Conservation (phyloP, 2,329 filamentous ascomycete genomes). For the Elsinoe ampelina region DNA sequence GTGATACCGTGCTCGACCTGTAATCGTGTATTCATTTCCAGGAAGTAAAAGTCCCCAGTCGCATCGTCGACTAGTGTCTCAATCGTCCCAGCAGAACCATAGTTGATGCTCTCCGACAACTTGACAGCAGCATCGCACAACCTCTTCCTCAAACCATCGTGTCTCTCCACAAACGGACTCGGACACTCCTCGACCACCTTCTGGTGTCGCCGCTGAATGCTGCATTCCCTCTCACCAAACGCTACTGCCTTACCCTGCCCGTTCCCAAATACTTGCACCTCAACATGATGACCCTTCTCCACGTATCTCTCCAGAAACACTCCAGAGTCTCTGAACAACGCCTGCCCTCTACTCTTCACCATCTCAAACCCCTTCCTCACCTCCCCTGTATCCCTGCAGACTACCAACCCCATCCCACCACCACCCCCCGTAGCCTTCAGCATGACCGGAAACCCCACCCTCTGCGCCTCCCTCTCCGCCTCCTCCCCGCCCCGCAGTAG, state of each 20-base stretch:
- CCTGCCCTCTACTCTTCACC: slow-evolving; percentile 64
- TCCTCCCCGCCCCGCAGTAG: slow-evolving; percentile 41
- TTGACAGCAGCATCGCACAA: slow-evolving; percentile 60
- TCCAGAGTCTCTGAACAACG: slow-evolving; percentile 73
- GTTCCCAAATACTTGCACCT: slow-evolving; percentile 86
- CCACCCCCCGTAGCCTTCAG: slow-evolving; percentile 52
- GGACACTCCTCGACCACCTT: slow-evolving; percentile 88
- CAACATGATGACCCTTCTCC: slow-evolving; percentile 69
- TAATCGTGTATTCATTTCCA: slow-evolving; percentile 51
- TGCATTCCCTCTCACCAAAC: slow-evolving; percentile 84
- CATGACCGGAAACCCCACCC: slow-evolving; percentile 44
- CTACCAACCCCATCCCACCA: slow-evolving; percentile 77
- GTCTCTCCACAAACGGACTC: slow-evolving; percentile 53
- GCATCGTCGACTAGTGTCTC: slow-evolving; percentile 86
- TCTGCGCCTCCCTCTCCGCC: slow-evolving; percentile 35
- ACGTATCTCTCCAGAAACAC: slow-evolving; percentile 82
- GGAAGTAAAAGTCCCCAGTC: slow-evolving; percentile 64
- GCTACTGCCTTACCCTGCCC: slow-evolving; percentile 67
- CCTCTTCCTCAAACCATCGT: slow-evolving; percentile 50
- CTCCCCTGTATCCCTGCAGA: slow-evolving; percentile 58
- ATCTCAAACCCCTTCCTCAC: slow-evolving; percentile 51
- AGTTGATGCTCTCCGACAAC: slow-evolving; percentile 48
- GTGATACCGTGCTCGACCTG: slow-evolving; percentile 53
- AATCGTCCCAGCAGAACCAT: slow-evolving; percentile 81
- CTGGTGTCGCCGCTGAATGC: slow-evolving; percentile 76